A percentile compares a stretch with the other conserved stretches of the same genome.
Evolutionary conservation across 2,329 filamentous ascomycete species (phyloP).

Genomic region (Neocatenulostroma microsporum): DNA sequence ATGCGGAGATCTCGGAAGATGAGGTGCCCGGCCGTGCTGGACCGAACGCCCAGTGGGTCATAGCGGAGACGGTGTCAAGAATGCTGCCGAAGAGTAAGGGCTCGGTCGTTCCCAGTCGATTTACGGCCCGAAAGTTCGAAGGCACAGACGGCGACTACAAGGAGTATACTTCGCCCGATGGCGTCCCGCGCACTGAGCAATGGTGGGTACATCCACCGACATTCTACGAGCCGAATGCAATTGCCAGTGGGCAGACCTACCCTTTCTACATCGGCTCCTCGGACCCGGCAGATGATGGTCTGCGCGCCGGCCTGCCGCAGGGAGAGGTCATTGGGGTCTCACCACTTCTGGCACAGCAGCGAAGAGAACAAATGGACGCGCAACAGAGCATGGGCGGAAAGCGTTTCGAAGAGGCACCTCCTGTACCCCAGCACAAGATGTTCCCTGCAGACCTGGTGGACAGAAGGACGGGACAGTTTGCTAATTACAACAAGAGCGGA

Average conservation of each 20-base stretch:
- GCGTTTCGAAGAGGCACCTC: not conserved
- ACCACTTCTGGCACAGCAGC: conserved; percentile 12
- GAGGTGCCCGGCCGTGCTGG: conserved; percentile 29
- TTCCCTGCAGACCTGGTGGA: conserved; percentile 7
- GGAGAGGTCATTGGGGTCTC: conserved; percentile 17
- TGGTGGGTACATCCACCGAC: conserved; percentile 41
- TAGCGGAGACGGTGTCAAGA: conserved; percentile 28
- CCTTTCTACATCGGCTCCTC: conserved; percentile 24
- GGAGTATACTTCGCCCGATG: conserved; percentile 34
- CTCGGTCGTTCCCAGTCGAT: conserved; percentile 17
- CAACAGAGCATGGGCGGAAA: not conserved
- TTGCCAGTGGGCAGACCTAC: conserved; percentile 27
- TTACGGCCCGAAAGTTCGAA: conserved; percentile 31
- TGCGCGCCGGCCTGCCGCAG: conserved; percentile 14
- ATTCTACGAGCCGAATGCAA: conserved; percentile 28
- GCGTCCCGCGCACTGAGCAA: conserved; percentile 36
- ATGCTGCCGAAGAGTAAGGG: conserved; percentile 16
- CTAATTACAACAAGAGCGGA: no score
- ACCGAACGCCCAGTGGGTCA: conserved; percentile 24
- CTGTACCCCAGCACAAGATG: conserved; percentile 4
- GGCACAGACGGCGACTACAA: conserved; percentile 35
- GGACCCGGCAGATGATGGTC: conserved; percentile 16
- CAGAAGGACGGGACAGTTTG: no score
- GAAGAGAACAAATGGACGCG: conserved; percentile 4
- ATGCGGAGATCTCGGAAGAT: conserved; percentile 41